A percentile compares a stretch with the other conserved stretches of the same genome.
These are phyloP conservation scores for Chloromonas sp. DNA, from an alignment of 163 green algal species.

Conservation along the genomic window DNA sequence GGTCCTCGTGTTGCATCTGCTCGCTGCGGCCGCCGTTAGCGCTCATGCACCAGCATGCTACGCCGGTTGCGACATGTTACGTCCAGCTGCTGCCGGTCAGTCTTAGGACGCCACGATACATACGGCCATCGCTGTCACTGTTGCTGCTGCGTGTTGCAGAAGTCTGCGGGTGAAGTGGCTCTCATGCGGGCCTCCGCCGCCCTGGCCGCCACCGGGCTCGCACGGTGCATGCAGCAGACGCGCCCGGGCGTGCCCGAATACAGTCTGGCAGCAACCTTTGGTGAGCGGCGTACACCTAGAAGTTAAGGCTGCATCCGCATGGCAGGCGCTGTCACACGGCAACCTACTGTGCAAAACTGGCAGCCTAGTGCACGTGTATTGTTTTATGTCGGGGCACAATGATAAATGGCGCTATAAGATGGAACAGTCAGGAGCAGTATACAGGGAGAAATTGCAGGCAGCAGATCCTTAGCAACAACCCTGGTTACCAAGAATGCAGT, in stretches of 20 bases:
- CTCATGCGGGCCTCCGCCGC: slow-evolving; percentile 58
- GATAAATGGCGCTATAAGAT: no score
- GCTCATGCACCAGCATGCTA: neutral
- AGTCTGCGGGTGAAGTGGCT: slow-evolving; percentile 31
- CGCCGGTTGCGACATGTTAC: no score
- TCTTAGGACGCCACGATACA: no score
- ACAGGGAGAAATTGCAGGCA: no score
- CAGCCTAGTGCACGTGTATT: no score
- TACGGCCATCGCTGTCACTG: neutral
- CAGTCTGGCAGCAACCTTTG: slow-evolving; percentile 49
- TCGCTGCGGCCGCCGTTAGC: neutral
- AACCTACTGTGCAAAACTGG: no score
- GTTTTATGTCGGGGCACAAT: no score
- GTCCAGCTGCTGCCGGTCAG: no score
- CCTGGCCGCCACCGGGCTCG: slow-evolving; percentile 47
- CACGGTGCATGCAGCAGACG: slow-evolving; percentile 49
- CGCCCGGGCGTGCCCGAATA: slow-evolving; percentile 37
- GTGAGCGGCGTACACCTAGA: slow-evolving; percentile 11
- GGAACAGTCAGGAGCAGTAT: no score
- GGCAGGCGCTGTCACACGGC: neutral
- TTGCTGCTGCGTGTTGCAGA: neutral
- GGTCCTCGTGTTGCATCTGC: neutral
- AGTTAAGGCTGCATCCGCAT: neutral
- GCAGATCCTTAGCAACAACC: no score
- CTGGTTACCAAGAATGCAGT: no score